Conservation (phyloP, 192 early-diverging fungal genomes). For the Diversispora epigaea region DNA sequence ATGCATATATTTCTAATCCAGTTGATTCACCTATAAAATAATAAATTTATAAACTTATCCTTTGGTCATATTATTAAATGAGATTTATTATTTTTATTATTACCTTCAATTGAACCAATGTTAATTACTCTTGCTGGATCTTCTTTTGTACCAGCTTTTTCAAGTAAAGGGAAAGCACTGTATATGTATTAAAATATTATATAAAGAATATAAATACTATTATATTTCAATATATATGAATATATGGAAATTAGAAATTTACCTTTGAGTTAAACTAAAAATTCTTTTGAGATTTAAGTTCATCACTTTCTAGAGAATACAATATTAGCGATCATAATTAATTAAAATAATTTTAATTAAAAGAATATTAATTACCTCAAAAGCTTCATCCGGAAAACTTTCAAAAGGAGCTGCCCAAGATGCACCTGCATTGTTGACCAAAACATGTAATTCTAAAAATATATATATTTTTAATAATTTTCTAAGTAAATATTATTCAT, state of each 20-base stretch:
- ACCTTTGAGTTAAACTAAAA: constrained; percentile 28
- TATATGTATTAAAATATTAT: not conserved
- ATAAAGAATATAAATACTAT: not conserved
- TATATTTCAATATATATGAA: not conserved
- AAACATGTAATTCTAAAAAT: constrained; percentile 64
- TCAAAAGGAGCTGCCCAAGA: constrained; percentile 32
- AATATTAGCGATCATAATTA: not conserved
- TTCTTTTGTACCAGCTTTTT: constrained; percentile 46
- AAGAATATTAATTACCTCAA: not conserved
- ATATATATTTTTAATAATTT: not conserved
- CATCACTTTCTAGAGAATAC: constrained; percentile 16
- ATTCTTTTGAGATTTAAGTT: constrained; percentile 29
- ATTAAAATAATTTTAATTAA: not conserved
- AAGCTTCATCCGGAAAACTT: constrained; percentile 15
- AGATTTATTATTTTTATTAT: not conserved
- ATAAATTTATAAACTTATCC: not conserved
- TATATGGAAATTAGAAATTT: not conserved
- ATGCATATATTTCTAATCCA: constrained; percentile 59
- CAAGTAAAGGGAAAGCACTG: constrained; percentile 55
- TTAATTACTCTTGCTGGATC: constrained; percentile 81
- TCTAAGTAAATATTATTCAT: no score
- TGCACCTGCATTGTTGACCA: constrained; percentile 87
- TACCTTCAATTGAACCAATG: constrained; percentile 69
- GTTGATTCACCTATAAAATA: not conserved
- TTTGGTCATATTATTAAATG: not conserved